Conservation (phyloP, 495 filamentous ascomycete species). For the Cladorrhinum samala region DNA sequence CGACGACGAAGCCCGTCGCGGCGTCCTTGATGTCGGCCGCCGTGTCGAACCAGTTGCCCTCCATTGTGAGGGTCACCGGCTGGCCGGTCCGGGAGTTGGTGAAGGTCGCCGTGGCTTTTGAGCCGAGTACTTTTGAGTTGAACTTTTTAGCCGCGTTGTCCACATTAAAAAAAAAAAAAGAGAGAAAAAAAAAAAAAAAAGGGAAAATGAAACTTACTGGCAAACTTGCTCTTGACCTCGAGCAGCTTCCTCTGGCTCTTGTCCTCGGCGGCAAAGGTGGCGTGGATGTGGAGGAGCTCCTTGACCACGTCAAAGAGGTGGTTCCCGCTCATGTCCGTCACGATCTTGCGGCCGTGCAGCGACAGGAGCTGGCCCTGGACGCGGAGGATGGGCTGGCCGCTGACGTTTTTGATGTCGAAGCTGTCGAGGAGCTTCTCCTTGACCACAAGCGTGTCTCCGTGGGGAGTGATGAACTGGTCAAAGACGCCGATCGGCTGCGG, state of each 20-base stretch:
- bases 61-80: constrained; percentile 28
- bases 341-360: constrained; percentile 38
- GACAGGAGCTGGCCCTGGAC: constrained; percentile 44
- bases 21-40: constrained; percentile 44
- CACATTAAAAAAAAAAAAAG: neutral
- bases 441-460: constrained; percentile 44
- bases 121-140: constrained; percentile 30
- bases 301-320: constrained; percentile 49
- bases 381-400: constrained; percentile 43
- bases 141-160: neutral
- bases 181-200: neutral
- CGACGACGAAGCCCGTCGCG: constrained; percentile 37
- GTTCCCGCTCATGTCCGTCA: constrained; percentile 39
- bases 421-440: constrained; percentile 53
- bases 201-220: constrained; percentile 29
- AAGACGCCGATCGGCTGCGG: constrained; percentile 42
- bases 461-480: constrained; percentile 39
- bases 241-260: constrained; percentile 37
- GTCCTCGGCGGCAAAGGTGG: constrained; percentile 41
- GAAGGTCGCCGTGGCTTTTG: constrained; percentile 46
- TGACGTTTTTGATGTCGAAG: constrained; percentile 46
- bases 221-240: constrained; percentile 46
- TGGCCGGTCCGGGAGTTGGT: constrained; percentile 32
- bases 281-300: constrained; percentile 44
- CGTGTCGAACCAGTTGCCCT: constrained; percentile 46